These are phyloP conservation scores for Vaccinium corymbosum DNA, from an alignment of 148 eudicot species.

Conservation along the genomic window DNA sequence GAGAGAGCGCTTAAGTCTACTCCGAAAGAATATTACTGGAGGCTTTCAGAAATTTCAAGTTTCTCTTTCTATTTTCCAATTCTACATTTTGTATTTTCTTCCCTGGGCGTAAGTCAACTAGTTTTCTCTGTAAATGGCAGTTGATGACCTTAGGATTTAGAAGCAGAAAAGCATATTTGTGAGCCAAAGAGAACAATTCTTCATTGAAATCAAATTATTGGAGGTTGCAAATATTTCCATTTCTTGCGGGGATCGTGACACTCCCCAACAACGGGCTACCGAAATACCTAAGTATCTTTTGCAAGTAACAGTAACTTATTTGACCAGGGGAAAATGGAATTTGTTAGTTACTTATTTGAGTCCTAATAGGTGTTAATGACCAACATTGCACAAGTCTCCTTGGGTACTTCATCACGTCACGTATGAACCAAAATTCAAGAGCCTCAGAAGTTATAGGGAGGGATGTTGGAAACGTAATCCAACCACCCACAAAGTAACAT, in stretches of 20 bases:
- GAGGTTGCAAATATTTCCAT: background rate
- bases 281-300: background rate
- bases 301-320: background rate
- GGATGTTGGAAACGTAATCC: background rate
- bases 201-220: background rate
- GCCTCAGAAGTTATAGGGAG: background rate
- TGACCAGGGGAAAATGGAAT: background rate
- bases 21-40: too few relatives aligned
- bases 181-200: background rate
- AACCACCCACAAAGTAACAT: background rate
- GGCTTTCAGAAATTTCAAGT: background rate
- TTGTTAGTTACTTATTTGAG: too few relatives aligned
- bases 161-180: background rate
- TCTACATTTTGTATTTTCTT: background rate
- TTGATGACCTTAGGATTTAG: background rate
- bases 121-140: background rate
- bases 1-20: too few relatives aligned
- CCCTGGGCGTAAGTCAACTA: background rate
- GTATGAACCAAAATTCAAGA: background rate
- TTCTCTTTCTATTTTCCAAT: background rate
- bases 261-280: background rate
- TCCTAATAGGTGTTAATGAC: background rate
- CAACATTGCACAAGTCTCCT: background rate
- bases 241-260: background rate
- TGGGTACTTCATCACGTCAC: background rate